phyloP scores from a whole-genome alignment of 495 filamentous ascomycete species.

The Daldinia vernicosa region DNA sequence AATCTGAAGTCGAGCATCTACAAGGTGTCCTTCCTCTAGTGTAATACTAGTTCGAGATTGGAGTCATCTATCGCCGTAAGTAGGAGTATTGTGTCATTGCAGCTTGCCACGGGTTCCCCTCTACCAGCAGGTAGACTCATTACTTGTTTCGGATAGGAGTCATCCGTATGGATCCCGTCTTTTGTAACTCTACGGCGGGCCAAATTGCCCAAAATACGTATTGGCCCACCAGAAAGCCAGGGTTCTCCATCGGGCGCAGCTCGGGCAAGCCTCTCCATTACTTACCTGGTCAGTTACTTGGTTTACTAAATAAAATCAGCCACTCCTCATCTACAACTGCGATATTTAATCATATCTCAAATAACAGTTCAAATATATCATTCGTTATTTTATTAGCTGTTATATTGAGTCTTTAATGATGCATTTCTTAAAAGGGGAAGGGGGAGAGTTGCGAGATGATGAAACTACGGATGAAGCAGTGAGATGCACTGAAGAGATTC shows the following conservation, averaged over 20 bases:
- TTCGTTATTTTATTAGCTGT: neutral
- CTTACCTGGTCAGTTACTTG: neutral
- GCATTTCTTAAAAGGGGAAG: neutral
- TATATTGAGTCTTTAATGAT: neutral
- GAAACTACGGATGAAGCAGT: neutral
- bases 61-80: slow-evolving; percentile 29
- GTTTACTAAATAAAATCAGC: slow-evolving; percentile 22
- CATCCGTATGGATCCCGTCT: slow-evolving; percentile 35
- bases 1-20: neutral
- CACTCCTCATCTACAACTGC: slow-evolving; percentile 2
- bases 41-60: slow-evolving; percentile 21
- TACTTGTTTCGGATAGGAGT: slow-evolving; percentile 43
- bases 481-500: neutral
- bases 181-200: slow-evolving; percentile 21
- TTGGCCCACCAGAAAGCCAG: slow-evolving; percentile 19
- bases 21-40: slow-evolving; percentile 5
- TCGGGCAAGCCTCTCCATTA: slow-evolving; percentile 23
- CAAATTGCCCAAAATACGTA: slow-evolving; percentile 18
- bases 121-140: slow-evolving; percentile 12
- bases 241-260: slow-evolving; percentile 28
- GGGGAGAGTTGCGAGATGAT: neutral
- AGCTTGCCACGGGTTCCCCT: slow-evolving; percentile 20
- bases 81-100: slow-evolving; percentile 23
- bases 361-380: slow-evolving; percentile 5
- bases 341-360: neutral